Base-by-base conservation (phyloP, 1,284 basidiomycete species). In the Sporisorium reilianum region DNA sequence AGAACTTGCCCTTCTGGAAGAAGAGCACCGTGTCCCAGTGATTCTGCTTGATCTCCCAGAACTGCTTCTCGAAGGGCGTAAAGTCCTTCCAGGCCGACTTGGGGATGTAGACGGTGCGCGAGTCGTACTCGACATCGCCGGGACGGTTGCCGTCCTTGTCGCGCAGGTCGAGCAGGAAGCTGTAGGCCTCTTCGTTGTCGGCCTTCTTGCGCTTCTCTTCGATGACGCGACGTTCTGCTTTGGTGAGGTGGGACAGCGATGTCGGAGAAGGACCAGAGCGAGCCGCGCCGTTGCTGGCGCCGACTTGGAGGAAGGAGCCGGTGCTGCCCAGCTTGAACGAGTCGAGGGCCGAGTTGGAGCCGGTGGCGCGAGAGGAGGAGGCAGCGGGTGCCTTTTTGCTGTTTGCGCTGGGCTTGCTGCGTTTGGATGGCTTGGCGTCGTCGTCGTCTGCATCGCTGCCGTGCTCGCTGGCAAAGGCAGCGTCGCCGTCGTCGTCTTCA, bases 61-160 rank as follows among this genome's bases (percentile, higher is more conserved):
- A 84, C 55, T 84, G 82, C 80, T 90, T 93, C 87, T 99, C 96
- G 81, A 99, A 99, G 0, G 95, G 95, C 0, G 95, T 95, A 80
- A 99, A 97, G 1, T 88, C 87, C 18, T 88, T 87, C 94, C 95
- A 97, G 0, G 91, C 90, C 51, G 87, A 89, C 30, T 88, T 86
- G 0, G 96, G 95, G 55, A 99, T 90, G 82, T 89, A 90, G 48
- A 99, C 86, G 0, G 97, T 97, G 63, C 96, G 88, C 3, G 92
- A 92, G 82, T 99, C 97, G 82, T 97, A 98, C n/a, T 92, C 90
- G 0, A 92, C 90, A 77, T 96, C 89, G 38, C 89, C 90, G 16
- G 94, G 93, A 49, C 89, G 88, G 66, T 91, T 88, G 5, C 91
- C 89, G 77, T 98, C 93, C 88, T 93, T 95, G 87, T 97, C 94